Evolutionary conservation across 495 filamentous ascomycete genomes (phyloP).

Genomic region (Podospora anserina): DNA sequence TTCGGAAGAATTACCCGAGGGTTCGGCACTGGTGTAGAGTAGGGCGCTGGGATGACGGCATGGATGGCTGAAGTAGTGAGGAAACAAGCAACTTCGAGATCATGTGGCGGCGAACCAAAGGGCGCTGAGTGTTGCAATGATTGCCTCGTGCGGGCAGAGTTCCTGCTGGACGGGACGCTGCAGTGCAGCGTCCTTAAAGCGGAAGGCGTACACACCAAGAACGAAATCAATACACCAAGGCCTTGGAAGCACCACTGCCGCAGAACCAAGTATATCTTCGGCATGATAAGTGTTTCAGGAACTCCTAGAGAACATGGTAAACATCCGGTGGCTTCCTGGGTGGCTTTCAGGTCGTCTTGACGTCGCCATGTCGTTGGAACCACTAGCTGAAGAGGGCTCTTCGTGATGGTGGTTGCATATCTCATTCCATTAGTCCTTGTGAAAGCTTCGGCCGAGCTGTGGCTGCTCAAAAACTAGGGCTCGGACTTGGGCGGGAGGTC

Average conservation of each 20-base stretch:
- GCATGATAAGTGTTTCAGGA: not conserved
- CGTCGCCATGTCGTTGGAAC: not conserved
- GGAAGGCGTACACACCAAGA: not conserved
- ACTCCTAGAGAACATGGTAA: not conserved
- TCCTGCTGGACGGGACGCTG: not conserved
- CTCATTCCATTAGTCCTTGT: not conserved
- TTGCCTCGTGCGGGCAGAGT: not conserved
- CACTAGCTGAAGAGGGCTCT: not conserved
- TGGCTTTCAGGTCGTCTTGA: not conserved
- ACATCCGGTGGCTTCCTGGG: not conserved
- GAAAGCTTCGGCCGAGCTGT: not conserved
- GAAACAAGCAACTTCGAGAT: not conserved
- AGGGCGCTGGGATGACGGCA: not conserved
- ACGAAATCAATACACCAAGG: not conserved
- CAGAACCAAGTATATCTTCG: not conserved
- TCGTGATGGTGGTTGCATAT: not conserved
- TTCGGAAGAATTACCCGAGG: slow-evolving; percentile 6
- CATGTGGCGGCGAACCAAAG: not conserved
- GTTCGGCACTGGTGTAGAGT: slow-evolving; percentile 6
- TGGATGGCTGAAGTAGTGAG: not conserved
- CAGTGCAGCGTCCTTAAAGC: not conserved
- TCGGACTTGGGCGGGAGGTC: not conserved
- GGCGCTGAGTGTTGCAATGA: not conserved
- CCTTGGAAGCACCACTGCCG: not conserved
- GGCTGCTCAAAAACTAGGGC: not conserved